Evolutionary conservation across 106 monocot species (phyloP), one percentile per base, ranked within the genome.

Genomic region (Vanilla planifolia): DNA sequence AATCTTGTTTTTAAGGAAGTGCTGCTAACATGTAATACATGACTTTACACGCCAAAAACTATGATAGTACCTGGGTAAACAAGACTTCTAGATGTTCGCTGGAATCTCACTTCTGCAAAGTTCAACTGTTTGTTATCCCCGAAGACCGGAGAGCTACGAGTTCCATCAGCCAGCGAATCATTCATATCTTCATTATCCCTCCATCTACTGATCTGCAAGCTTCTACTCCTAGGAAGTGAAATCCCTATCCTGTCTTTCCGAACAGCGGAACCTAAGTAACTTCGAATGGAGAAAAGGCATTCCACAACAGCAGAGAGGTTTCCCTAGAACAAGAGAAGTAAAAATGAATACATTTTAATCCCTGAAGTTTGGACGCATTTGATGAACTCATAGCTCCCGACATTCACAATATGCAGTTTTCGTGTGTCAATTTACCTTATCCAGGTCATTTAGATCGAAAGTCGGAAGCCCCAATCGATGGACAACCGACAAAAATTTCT

Each of bases 281-380:
- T 67, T 25, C 48, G 74, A 16, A 83, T 66, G 14, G 83, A 56
- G 20, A 71, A 63, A 67, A 83, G 83, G 50, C 74, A 83, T 27
- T 26, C 20, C 1, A 83, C 62, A 21, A 78, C 74, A 10, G 66
- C 28, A 57, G 70, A 60, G 1, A 71, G 39, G 4, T 65, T 43
- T 48, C 80, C 80, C 80, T 80, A 39, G 29, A 67, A 16, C 10
- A 39, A 62, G 35, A 30, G 46, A 63, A 15, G 25, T 22, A 30
- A 9, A 6, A 4, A 15, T 44, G 32, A 11, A 20, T 39, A 28
- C 10, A 6, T 11, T 41, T 57, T 44, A 19, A 22, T 32, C 6
- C 20, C 6, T 6, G 5, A 3, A 51, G 23, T 33, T 24, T 20
- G 3, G 3, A 13, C 29, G 1, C 13, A 17, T 13, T 4, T 3